phyloP scores from a whole-genome alignment of 139 green algal genomes.

The Pleodorina starrii region DNA sequence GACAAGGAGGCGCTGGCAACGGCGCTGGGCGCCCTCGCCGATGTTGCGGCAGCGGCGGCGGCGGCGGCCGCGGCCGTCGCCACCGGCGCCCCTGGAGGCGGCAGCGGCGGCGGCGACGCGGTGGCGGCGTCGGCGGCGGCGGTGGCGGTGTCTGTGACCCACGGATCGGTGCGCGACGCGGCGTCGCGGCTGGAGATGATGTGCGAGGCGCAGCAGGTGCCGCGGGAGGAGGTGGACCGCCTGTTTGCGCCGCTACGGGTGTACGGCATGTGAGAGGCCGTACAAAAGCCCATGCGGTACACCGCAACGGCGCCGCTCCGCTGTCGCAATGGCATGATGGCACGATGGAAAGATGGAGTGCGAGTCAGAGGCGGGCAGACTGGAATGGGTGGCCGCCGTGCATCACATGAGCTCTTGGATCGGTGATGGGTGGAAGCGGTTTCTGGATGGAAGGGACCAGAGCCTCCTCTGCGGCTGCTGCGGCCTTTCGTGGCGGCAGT shows the following conservation, averaged over 20 bases:
- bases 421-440: too few relatives aligned
- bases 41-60: neutral
- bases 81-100: neutral
- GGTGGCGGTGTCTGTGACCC: neutral
- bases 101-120: neutral
- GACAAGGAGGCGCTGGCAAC: neutral
- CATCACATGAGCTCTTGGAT: too few relatives aligned
- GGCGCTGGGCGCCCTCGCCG: neutral
- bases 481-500: too few relatives aligned
- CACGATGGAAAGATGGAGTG: too few relatives aligned
- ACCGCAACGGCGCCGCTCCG: too few relatives aligned
- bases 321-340: too few relatives aligned
- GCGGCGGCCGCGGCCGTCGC: neutral
- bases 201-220: neutral
- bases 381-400: too few relatives aligned
- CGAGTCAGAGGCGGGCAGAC: too few relatives aligned
- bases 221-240: neutral
- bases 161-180: neutral
- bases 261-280: neutral
- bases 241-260: conserved; percentile 2
- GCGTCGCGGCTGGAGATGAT: neutral
- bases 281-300: neutral
- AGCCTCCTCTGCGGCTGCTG: too few relatives aligned
- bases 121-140: neutral
- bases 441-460: too few relatives aligned